Conservation (phyloP, 352 stramenopile species). For the Poterioochromonas sp. region DNA sequence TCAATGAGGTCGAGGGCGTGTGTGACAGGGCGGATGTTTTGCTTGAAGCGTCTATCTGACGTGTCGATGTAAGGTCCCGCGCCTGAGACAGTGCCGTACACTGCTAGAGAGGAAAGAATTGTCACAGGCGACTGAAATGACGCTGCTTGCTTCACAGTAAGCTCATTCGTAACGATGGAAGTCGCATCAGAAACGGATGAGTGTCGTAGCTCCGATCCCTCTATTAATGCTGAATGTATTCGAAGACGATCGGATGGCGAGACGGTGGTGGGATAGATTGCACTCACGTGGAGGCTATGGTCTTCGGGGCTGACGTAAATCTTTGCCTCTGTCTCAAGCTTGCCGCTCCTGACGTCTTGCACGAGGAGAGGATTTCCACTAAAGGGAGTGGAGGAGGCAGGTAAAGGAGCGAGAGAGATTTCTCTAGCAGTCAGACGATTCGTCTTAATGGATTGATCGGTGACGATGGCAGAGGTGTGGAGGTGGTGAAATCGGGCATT, state of each 20-base stretch:
- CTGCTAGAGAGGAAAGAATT: background rate
- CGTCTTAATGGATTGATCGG: no score
- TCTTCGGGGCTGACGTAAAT: no score
- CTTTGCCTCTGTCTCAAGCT: no score
- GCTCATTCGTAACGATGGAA: background rate
- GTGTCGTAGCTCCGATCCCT: background rate
- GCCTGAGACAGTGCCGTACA: background rate
- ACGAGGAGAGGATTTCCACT: no score
- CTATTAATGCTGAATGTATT: background rate
- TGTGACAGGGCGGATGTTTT: background rate
- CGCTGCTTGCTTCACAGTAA: background rate
- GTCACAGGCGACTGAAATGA: background rate
- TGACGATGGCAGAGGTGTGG: no score
- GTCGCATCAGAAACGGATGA: background rate
- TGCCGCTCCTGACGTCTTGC: no score
- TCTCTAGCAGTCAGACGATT: no score
- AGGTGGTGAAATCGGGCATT: no score
- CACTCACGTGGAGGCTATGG: no score
- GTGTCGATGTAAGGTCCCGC: constrained; percentile 19
- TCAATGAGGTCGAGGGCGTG: background rate
- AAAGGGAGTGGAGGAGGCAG: no score
- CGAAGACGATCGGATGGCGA: background rate
- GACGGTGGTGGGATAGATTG: background rate
- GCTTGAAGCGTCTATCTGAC: constrained; percentile 10
- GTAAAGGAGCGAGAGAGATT: no score